phyloP scores from a whole-genome alignment of 306 rosid genomes.

The Quillaja saponaria region DNA sequence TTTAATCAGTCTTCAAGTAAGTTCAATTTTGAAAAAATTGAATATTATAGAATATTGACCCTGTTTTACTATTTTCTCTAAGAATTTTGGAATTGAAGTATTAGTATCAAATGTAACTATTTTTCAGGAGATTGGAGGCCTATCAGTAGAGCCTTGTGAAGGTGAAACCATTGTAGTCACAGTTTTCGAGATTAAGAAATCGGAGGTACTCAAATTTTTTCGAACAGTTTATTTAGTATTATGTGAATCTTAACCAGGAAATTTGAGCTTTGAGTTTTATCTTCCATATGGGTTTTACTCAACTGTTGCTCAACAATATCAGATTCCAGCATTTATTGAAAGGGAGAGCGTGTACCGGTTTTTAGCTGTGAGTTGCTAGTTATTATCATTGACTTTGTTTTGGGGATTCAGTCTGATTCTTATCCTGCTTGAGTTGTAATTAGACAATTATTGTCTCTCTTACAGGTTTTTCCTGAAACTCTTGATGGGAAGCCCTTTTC shows the following conservation, averaged over 20 bases:
- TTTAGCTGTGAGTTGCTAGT: constrained; percentile 57
- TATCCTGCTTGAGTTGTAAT: constrained; percentile 4
- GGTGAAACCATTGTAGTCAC: constrained; percentile 62
- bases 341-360: constrained; percentile 82
- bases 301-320: constrained; percentile 9
- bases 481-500: constrained; percentile 61
- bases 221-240: too few relatives aligned
- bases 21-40: too few relatives aligned
- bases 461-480: constrained; percentile 69
- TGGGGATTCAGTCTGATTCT: not conserved
- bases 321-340: constrained; percentile 78
- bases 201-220: constrained; percentile 49
- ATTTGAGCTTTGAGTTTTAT: too few relatives aligned
- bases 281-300: not conserved
- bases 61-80: too few relatives aligned
- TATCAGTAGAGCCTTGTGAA: constrained; percentile 77
- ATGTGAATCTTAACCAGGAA: too few relatives aligned
- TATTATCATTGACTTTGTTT: not conserved
- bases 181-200: constrained; percentile 71
- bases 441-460: constrained; percentile 8
- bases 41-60: too few relatives aligned
- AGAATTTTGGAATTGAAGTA: too few relatives aligned
- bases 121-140: constrained; percentile 73
- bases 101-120: too few relatives aligned
- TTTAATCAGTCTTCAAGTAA: too few relatives aligned